phyloP scores from a whole-genome alignment of 1,139 yeast species.

The Hanseniaspora uvarum region DNA sequence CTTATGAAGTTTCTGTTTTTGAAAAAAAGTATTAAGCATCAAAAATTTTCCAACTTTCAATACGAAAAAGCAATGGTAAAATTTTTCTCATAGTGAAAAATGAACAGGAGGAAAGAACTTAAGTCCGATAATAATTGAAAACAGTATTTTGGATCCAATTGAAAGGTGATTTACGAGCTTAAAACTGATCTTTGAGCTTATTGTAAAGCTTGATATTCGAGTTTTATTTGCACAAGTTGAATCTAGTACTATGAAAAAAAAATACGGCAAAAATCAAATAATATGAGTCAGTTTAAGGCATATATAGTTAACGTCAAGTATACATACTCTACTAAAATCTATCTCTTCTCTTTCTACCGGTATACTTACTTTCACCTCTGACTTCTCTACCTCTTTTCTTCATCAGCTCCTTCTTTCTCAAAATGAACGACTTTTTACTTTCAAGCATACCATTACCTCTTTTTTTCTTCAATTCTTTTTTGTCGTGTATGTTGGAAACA shows the following conservation, averaged over 20 bases:
- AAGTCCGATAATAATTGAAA: too few species aligned
- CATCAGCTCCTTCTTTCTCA: slow-evolving; percentile 88
- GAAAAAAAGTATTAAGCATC: too few species aligned
- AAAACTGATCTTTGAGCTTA: too few species aligned
- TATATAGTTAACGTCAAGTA: not conserved
- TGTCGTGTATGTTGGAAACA: slow-evolving; percentile 15
- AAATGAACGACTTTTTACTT: slow-evolving; percentile 67
- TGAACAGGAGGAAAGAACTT: too few species aligned
- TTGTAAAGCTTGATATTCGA: too few species aligned
- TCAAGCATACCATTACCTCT: slow-evolving; percentile 40
- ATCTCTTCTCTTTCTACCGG: slow-evolving; percentile 87
- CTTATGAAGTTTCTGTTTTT: too few species aligned
- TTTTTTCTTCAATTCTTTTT: slow-evolving; percentile 37
- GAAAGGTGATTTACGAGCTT: too few species aligned
- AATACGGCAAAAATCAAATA: not conserved
- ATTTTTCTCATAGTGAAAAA: too few species aligned
- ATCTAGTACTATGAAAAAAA: too few species aligned
- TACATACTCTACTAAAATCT: slow-evolving; percentile 42
- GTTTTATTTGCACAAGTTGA: too few species aligned
- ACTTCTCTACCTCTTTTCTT: slow-evolving; percentile 82
- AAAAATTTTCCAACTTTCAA: too few species aligned
- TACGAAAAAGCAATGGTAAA: not conserved
- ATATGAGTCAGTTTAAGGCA: not conserved
- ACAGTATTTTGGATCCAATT: too few species aligned
- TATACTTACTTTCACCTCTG: slow-evolving; percentile 81